phyloP scores from a whole-genome alignment of 805 yeast species.

The Lipomyces sp. region DNA sequence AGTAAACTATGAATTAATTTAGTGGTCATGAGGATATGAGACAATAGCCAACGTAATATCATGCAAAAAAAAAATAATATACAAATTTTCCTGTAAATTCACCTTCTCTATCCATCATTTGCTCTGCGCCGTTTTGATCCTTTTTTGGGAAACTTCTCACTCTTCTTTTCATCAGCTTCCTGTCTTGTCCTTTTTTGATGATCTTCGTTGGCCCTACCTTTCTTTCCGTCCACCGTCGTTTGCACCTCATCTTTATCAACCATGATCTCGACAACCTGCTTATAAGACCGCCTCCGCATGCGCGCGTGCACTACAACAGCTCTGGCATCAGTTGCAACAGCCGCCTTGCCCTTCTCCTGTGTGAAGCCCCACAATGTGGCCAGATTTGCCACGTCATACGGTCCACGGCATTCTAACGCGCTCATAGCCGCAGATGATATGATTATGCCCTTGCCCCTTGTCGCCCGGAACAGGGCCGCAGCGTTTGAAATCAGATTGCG shows the following conservation, averaged over 20 bases:
- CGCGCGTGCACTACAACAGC: conserved; percentile 74
- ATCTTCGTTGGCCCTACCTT: not conserved
- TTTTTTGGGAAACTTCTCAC: not conserved
- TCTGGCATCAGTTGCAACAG: conserved; percentile 64
- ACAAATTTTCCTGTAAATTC: not conserved
- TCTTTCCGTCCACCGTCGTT: not conserved
- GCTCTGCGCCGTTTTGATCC: conserved; percentile 10
- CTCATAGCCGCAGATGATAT: conserved; percentile 73
- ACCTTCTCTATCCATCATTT: not conserved
- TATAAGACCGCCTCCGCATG: conserved; percentile 68
- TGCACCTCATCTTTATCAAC: conserved; percentile 10
- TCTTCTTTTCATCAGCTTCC: conserved; percentile 8
- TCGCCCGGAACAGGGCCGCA: conserved; percentile 75
- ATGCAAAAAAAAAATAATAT: not conserved
- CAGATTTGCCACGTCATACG: conserved; percentile 69
- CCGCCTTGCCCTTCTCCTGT: conserved; percentile 60
- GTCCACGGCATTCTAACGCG: conserved; percentile 62
- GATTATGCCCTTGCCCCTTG: conserved; percentile 78
- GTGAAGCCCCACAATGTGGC: conserved; percentile 73
- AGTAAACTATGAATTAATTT: not conserved
- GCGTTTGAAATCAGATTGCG: conserved; percentile 72
- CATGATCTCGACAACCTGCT: conserved; percentile 26
- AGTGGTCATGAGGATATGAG: not conserved
- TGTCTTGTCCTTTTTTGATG: not conserved
- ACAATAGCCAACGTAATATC: not conserved